Conservation (phyloP, 495 filamentous ascomycete species). For the Annulohypoxylon stygium region DNA sequence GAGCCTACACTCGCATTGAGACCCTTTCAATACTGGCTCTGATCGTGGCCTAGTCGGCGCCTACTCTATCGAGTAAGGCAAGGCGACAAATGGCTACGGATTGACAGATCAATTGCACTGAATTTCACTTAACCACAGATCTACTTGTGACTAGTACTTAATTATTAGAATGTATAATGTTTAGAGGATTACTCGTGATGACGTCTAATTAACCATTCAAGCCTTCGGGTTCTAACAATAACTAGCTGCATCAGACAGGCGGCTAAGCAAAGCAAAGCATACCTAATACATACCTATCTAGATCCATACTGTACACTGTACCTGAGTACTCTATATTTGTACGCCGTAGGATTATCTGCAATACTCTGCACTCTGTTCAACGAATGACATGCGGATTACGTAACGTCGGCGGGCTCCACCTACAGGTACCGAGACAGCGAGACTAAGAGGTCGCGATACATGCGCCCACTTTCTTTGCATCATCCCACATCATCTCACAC, state of each 20-base stretch:
- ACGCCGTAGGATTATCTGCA: too few relatives aligned
- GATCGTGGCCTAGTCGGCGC: neutral
- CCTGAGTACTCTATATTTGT: too few relatives aligned
- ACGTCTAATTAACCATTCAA: neutral
- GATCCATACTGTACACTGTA: neutral
- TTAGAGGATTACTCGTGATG: neutral
- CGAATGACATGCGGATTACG: conserved; percentile 28
- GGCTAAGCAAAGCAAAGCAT: conserved; percentile 10
- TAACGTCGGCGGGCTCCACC: conserved; percentile 22
- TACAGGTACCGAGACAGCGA: conserved; percentile 10
- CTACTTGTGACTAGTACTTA: neutral
- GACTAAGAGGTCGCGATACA: conserved; percentile 20
- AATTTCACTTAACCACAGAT: neutral
- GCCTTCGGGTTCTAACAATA: conserved; percentile 30
- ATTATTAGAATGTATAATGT: neutral
- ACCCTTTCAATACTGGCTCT: conserved; percentile 1
- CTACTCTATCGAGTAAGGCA: neutral
- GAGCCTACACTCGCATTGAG: neutral
- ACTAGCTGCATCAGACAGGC: conserved; percentile 20
- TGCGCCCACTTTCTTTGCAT: conserved; percentile 28
- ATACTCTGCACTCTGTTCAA: neutral
- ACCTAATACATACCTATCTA: neutral
- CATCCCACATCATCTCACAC: conserved; percentile 46
- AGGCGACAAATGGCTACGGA: neutral
- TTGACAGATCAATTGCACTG: neutral